A percentile compares a stretch with the other conserved stretches of the same genome.
Conservation (phyloP, 768 basidiomycete species). For the Naganishia vaughanmartiniae region DNA sequence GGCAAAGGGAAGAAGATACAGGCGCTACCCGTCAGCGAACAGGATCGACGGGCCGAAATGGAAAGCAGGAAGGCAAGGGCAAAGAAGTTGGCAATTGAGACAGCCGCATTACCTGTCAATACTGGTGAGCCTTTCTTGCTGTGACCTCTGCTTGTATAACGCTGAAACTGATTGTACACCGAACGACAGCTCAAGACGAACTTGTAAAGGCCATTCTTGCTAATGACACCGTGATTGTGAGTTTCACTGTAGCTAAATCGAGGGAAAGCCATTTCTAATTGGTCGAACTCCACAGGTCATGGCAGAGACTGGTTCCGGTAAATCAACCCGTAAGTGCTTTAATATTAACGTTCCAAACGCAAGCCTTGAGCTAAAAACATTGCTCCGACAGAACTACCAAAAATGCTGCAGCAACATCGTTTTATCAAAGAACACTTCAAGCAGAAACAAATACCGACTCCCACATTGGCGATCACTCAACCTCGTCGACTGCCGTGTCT, state of each 20-base stretch:
- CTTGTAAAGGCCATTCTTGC: constrained; percentile 45
- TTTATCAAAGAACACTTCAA: constrained; percentile 1
- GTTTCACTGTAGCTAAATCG: constrained; percentile 14
- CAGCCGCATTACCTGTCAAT: constrained; percentile 46
- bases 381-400: constrained; percentile 37
- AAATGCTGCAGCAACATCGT: constrained; percentile 40
- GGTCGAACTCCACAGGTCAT: constrained; percentile 37
- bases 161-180: neutral
- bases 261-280: neutral
- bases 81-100: constrained; percentile 37
- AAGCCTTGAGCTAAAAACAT: neutral
- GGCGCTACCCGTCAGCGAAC: neutral
- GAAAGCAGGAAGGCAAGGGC: constrained; percentile 30
- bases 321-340: constrained; percentile 41
- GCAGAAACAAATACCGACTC: constrained; percentile 23
- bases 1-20: constrained; percentile 8
- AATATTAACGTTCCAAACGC: too few relatives aligned
- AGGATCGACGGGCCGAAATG: neutral
- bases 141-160: neutral
- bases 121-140: constrained; percentile 37
- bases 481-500: constrained; percentile 48
- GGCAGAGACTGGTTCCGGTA: constrained; percentile 51
- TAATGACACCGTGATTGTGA: constrained; percentile 49
- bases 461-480: constrained; percentile 47
- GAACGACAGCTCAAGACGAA: constrained; percentile 36